Percentiles rank a stretch among this genome's conserved stretches.
phyloP scores from a whole-genome alignment of 169 alveolate species.

The Plasmodium fragile region DNA sequence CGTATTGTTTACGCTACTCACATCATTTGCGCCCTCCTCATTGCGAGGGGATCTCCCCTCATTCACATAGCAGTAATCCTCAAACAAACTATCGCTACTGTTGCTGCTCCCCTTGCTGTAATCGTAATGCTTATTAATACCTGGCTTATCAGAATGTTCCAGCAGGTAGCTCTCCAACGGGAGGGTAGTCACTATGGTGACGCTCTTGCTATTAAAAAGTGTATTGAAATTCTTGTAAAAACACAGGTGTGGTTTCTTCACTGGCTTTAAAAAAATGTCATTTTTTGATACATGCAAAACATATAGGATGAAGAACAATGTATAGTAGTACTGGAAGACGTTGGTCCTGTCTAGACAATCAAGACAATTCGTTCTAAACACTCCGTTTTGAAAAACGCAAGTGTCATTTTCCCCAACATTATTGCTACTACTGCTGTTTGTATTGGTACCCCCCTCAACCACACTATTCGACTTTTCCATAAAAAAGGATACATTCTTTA shows the following conservation, averaged over 20 bases:
- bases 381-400: slow-evolving; percentile 90
- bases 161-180: slow-evolving; percentile 50
- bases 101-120: slow-evolving; percentile 7
- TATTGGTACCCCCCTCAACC: background rate
- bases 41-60: background rate
- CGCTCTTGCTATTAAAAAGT: slow-evolving; percentile 23
- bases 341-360: slow-evolving; percentile 99
- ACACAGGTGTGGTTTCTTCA: slow-evolving; percentile 35
- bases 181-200: slow-evolving; percentile 38
- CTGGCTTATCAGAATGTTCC: slow-evolving; percentile 28
- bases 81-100: background rate
- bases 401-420: background rate
- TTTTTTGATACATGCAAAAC: slow-evolving; percentile 47
- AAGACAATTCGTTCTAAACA: slow-evolving; percentile 96
- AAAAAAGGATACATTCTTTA: slow-evolving; percentile 62
- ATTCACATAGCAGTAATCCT: slow-evolving; percentile 16
- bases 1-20: background rate
- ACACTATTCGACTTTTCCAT: slow-evolving; percentile 40
- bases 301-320: slow-evolving; percentile 41
- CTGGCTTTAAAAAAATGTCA: slow-evolving; percentile 50
- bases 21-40: background rate
- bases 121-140: slow-evolving; percentile 14
- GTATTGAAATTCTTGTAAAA: slow-evolving; percentile 55
- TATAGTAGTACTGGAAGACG: slow-evolving; percentile 92
- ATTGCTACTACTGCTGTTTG: background rate